These are phyloP conservation scores for Pythium brassicae DNA, from an alignment of 352 stramenopile genomes.

Conservation along the genomic window DNA sequence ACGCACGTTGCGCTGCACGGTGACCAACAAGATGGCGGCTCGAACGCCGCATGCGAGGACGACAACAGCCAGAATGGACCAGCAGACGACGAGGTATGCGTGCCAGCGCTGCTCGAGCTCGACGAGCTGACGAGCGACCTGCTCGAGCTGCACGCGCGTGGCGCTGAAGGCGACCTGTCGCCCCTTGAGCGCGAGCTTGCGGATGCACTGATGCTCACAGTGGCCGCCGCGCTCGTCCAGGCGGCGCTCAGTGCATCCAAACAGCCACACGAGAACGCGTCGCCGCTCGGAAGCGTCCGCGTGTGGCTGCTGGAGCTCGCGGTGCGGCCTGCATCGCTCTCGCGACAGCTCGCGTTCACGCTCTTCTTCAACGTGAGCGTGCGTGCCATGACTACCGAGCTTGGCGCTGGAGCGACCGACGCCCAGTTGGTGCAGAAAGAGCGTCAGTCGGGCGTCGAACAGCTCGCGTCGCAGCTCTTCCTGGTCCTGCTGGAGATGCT, in stretches of 20 bases:
- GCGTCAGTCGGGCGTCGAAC: neutral
- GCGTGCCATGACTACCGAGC: slow-evolving; percentile 11
- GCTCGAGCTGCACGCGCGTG: slow-evolving; percentile 22
- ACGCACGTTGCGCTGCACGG: neutral
- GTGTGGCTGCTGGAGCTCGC: slow-evolving; percentile 39
- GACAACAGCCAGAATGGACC: no score
- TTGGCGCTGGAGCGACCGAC: slow-evolving; percentile 5
- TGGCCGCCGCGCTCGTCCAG: slow-evolving; percentile 19
- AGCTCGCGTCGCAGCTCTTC: slow-evolving; percentile 30
- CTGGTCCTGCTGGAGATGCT: slow-evolving; percentile 44
- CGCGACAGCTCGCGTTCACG: slow-evolving; percentile 36
- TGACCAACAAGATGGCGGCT: neutral
- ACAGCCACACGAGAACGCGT: neutral
- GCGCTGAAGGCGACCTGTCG: slow-evolving; percentile 10
- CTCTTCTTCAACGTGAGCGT: slow-evolving; percentile 29
- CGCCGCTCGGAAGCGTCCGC: slow-evolving; percentile 13
- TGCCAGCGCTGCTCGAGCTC: slow-evolving; percentile 18
- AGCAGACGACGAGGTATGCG: no score
- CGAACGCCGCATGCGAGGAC: neutral
- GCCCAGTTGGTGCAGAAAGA: neutral
- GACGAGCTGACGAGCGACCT: slow-evolving; percentile 32
- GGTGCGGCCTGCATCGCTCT: slow-evolving; percentile 27
- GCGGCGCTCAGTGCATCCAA: slow-evolving; percentile 1
- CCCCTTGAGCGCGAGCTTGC: slow-evolving; percentile 21
- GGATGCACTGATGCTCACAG: slow-evolving; percentile 14